Percentiles rank a stretch among this genome's conserved stretches.
phyloP scores from a whole-genome alignment of 495 filamentous ascomycete species.

The Immersiella caudata region DNA sequence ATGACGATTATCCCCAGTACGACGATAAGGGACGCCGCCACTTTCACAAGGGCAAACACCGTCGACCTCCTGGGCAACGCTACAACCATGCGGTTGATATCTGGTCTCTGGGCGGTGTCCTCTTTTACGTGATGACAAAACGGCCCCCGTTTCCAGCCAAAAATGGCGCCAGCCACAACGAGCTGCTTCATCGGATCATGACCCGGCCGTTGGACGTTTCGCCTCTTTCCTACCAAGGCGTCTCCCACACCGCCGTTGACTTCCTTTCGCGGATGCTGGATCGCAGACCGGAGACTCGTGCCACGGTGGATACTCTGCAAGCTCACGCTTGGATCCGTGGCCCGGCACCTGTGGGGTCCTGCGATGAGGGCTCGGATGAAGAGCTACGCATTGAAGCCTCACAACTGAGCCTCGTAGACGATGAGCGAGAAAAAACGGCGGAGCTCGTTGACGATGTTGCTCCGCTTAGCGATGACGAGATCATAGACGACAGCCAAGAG shows the following conservation, averaged over 20 bases:
- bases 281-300: slow-evolving; percentile 67
- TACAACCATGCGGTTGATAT: slow-evolving; percentile 92
- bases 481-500: slow-evolving; percentile 21
- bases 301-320: slow-evolving; percentile 65
- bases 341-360: slow-evolving; percentile 40
- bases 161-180: slow-evolving; percentile 52
- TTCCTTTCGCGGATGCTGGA: slow-evolving; percentile 79
- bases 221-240: slow-evolving; percentile 54
- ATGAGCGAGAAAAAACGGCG: slow-evolving; percentile 18
- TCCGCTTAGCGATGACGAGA: slow-evolving; percentile 48
- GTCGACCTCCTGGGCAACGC: slow-evolving; percentile 49
- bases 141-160: slow-evolving; percentile 77
- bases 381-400: slow-evolving; percentile 60
- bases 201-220: slow-evolving; percentile 63
- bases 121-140: slow-evolving; percentile 77
- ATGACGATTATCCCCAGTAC: slow-evolving; percentile 75
- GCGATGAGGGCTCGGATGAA: slow-evolving; percentile 54
- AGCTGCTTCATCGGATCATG: slow-evolving; percentile 86
- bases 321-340: slow-evolving; percentile 68
- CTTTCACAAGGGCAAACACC: slow-evolving; percentile 41
- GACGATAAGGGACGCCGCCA: slow-evolving; percentile 49
- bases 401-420: slow-evolving; percentile 65
- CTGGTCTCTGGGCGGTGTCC: slow-evolving; percentile 90
- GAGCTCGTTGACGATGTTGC: slow-evolving; percentile 35
- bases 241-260: slow-evolving; percentile 68